phyloP scores from a whole-genome alignment of 148 eudicot species.

The Camellia japonica region DNA sequence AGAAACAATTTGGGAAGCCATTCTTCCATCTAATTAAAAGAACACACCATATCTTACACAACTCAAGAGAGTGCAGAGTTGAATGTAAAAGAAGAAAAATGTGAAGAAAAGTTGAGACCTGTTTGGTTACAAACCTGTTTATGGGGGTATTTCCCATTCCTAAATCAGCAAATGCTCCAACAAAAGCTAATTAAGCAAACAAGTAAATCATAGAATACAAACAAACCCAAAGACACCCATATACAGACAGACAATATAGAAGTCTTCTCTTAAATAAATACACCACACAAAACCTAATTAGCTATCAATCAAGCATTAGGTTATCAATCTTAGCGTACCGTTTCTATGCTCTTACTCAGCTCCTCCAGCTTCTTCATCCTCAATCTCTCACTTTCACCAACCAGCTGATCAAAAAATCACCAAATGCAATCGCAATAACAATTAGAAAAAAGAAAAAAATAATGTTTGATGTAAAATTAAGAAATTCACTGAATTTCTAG shows the following conservation, averaged over 20 bases:
- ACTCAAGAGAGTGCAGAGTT: neutral
- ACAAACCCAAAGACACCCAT: constrained; percentile 44
- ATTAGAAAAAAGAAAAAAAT: neutral
- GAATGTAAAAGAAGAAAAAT: neutral
- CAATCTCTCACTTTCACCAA: constrained; percentile 75
- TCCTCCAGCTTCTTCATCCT: constrained; percentile 92
- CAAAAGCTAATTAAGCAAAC: constrained; percentile 34
- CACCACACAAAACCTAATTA: constrained; percentile 62
- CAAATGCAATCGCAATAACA: neutral
- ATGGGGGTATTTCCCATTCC: constrained; percentile 38
- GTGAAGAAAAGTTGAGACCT: constrained; percentile 27
- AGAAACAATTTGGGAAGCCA: neutral
- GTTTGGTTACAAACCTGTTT: constrained; percentile 70
- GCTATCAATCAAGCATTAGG: constrained; percentile 24
- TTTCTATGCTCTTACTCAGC: constrained; percentile 82
- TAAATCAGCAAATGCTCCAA: constrained; percentile 55
- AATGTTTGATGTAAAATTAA: no score
- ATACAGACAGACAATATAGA: constrained; percentile 27
- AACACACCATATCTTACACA: constrained; percentile 3
- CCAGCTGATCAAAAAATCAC: constrained; percentile 52
- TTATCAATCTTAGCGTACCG: constrained; percentile 28
- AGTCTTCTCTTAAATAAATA: constrained; percentile 34
- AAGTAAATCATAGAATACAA: constrained; percentile 34
- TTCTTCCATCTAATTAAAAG: neutral
- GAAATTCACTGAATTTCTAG: no score